Evolutionary conservation across 495 filamentous ascomycete species (phyloP), one percentile per base, ranked within the genome.

Genomic region (Cenococcum geophilum): DNA sequence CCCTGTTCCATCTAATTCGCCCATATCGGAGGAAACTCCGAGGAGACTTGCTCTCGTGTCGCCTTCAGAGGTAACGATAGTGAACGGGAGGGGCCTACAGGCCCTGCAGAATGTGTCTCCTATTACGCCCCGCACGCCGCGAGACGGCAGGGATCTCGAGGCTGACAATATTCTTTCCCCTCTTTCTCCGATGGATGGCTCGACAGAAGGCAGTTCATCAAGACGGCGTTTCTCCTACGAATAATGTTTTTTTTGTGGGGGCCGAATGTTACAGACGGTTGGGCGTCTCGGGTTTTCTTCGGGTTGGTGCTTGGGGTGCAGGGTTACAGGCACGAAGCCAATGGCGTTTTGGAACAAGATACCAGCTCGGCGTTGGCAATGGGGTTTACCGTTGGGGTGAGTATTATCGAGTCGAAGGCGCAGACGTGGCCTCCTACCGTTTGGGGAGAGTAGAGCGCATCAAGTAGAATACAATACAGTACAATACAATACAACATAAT

Each of bases 141-240:
- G 49, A 52, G 49, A 52, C 32, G 65, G 65, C 18, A 55, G 61
- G 52, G 63, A 54, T 18, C 59, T 65, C 2, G 62, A 63, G 34
- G 45, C 58, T 3, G 66, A 68, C 14, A 58, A 68, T 50, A 59
- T 68, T 6, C 59, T 65, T 20, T 68, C 66, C 25, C 66, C 66
- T 55, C 64, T 68, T 10, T 68, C 66, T 4, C 66, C 66, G 5
- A 20, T 68, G 56, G 66, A 65, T 5, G 45, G 43, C 1, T 55
- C 57, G 20, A 23, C 51, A 23, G 36, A 37, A 5, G 53, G 23
- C 53, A 56, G 53, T 20, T 8, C 49, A 10, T 57, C 62, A 16
- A 43, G 66, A 42, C 61, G 66, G 59, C 66, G 66, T 20, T 68
- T 68, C 51, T 68, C 66, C 37, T 68, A 68, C 59, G 66, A 68